phyloP scores from a whole-genome alignment of 2,329 filamentous ascomycete species.

The Stenocarpella maydis region DNA sequence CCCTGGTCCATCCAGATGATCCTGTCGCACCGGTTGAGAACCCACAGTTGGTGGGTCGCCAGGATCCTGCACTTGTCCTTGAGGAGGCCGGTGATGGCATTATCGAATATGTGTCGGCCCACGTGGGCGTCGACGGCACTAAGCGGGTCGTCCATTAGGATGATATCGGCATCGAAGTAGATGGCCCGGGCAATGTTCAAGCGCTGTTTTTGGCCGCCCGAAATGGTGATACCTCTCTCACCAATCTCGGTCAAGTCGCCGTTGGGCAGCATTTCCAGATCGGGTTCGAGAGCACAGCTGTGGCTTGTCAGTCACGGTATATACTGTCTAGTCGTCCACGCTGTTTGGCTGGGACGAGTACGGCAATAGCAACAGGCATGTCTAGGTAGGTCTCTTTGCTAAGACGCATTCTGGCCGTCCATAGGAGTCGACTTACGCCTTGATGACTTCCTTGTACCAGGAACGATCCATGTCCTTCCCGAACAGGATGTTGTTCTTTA shows the following conservation, averaged over 20 bases:
- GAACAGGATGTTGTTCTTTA: slow-evolving; percentile 90
- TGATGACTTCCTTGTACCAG: slow-evolving; percentile 87
- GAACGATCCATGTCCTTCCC: slow-evolving; percentile 77
- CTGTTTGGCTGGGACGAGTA: background rate
- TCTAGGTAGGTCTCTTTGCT: too few relatives aligned
- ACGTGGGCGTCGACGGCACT: slow-evolving; percentile 47
- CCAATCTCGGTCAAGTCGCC: slow-evolving; percentile 93
- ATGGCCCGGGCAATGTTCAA: slow-evolving; percentile 83
- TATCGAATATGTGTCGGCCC: slow-evolving; percentile 64
- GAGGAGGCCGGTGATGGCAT: slow-evolving; percentile 73
- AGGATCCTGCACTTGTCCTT: slow-evolving; percentile 73
- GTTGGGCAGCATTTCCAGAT: slow-evolving; percentile 91
- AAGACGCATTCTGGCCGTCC: too few relatives aligned
- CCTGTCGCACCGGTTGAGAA: slow-evolving; percentile 71
- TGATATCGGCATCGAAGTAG: slow-evolving; percentile 47
- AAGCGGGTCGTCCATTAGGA: slow-evolving; percentile 46
- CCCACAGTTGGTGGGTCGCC: slow-evolving; percentile 74
- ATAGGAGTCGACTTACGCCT: slow-evolving; percentile 55
- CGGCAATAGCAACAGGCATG: background rate
- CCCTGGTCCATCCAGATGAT: slow-evolving; percentile 74
- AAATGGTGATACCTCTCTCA: slow-evolving; percentile 93
- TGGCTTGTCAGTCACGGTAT: slow-evolving; percentile 30
- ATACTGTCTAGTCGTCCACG: background rate
- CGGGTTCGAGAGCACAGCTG: slow-evolving; percentile 81
- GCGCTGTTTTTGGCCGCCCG: slow-evolving; percentile 95